These are phyloP conservation scores for Sodiomyces alkalinus DNA, from an alignment of 2,329 filamentous ascomycete species.

Conservation along the genomic window DNA sequence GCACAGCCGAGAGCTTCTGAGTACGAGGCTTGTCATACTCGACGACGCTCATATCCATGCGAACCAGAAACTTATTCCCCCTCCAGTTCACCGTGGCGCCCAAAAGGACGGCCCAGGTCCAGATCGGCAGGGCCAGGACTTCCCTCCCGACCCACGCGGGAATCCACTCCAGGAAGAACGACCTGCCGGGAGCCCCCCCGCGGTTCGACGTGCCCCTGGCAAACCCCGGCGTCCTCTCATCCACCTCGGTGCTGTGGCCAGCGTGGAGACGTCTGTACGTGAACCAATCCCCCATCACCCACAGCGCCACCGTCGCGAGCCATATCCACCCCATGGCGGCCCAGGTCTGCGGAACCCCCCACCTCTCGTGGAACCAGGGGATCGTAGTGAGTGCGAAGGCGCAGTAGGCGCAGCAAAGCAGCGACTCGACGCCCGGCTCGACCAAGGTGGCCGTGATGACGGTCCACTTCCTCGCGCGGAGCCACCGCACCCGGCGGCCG, in stretches of 20 bases:
- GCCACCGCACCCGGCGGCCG: constrained; percentile 72
- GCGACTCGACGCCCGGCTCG: constrained; percentile 80
- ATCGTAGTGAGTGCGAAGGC: constrained; percentile 66
- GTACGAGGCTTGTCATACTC: no score
- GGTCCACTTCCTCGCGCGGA: constrained; percentile 88
- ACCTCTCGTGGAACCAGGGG: constrained; percentile 38
- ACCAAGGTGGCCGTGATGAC: constrained; percentile 79
- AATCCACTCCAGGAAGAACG: constrained; percentile 61
- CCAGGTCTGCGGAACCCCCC: constrained; percentile 53
- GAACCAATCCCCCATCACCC: constrained; percentile 63
- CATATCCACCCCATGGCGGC: constrained; percentile 48
- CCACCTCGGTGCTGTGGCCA: constrained; percentile 52
- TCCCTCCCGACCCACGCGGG: constrained; percentile 77
- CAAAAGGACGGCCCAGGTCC: constrained; percentile 79
- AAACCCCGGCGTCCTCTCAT: constrained; percentile 62
- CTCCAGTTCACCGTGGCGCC: constrained; percentile 81
- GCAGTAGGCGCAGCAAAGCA: constrained; percentile 70
- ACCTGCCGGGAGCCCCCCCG: constrained; percentile 30
- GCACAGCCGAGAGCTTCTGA: no score
- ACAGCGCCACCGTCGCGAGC: constrained; percentile 46
- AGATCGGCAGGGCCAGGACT: constrained; percentile 69
- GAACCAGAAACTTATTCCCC: constrained; percentile 67
- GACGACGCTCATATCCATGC: constrained; percentile 67
- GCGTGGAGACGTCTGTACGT: constrained; percentile 64
- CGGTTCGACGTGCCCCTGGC: constrained; percentile 30